These are phyloP conservation scores for Urtica urens DNA, from an alignment of 306 rosid species.

Conservation along the genomic window DNA sequence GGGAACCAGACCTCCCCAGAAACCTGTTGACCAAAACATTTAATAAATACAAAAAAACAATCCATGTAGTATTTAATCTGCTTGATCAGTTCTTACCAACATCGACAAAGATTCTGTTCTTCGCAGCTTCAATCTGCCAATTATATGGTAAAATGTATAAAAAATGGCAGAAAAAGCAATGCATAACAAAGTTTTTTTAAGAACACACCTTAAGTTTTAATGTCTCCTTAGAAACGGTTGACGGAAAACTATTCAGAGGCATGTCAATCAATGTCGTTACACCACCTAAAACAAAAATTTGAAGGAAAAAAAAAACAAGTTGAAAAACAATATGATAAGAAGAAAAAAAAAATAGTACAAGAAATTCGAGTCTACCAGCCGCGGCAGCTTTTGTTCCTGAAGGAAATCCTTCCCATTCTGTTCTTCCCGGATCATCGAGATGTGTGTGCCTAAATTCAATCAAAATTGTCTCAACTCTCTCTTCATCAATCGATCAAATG, in stretches of 20 bases:
- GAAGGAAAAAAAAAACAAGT: background rate
- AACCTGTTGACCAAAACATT: constrained; percentile 36
- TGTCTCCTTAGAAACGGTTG: constrained; percentile 74
- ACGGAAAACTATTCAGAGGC: constrained; percentile 83
- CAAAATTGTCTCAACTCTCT: no score
- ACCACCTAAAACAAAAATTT: constrained; percentile 42
- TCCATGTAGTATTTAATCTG: background rate
- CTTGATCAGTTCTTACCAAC: constrained; percentile 48
- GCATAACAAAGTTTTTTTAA: no score
- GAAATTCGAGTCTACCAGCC: constrained; percentile 42
- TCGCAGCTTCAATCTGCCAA: constrained; percentile 56
- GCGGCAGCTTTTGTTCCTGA: constrained; percentile 93
- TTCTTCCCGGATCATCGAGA: constrained; percentile 92
- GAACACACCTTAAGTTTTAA: constrained; percentile 57
- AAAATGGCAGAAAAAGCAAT: no score
- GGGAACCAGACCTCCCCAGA: constrained; percentile 97
- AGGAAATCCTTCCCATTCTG: constrained; percentile 92
- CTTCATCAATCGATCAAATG: no score
- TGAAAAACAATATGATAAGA: background rate
- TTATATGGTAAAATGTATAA: background rate
- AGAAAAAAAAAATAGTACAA: background rate
- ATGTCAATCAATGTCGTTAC: constrained; percentile 88
- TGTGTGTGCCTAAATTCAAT: constrained; percentile 95
- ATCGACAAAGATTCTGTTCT: constrained; percentile 64
- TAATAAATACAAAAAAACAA: background rate